A percentile compares a stretch with the other conserved stretches of the same genome.
phyloP scores from a whole-genome alignment of 345 rosid species.

The Heritiera fomes region DNA sequence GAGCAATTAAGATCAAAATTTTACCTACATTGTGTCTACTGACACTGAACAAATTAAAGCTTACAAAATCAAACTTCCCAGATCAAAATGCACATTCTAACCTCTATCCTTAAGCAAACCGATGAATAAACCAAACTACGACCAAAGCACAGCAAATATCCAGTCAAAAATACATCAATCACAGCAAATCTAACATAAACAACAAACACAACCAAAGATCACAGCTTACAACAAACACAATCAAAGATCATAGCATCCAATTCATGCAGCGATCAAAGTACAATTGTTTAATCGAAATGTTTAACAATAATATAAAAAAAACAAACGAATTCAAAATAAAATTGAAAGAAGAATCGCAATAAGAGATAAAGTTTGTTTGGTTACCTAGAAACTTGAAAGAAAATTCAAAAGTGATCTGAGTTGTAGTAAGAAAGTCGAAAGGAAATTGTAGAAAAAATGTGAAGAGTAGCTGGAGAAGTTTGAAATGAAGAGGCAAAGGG shows the following conservation, averaged over 20 bases:
- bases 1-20: constrained; percentile 8
- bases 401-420: no score
- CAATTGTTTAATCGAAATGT: neutral
- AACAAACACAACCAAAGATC: neutral
- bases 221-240: neutral
- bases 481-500: no score
- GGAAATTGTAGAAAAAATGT: no score
- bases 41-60: no score
- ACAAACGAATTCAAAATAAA: no score
- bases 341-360: no score
- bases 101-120: neutral
- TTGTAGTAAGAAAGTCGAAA: no score
- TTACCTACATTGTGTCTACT: neutral
- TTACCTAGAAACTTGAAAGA: no score
- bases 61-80: neutral
- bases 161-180: neutral
- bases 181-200: neutral
- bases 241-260: neutral
- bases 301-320: no score
- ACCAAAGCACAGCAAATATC: neutral
- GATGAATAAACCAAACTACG: neutral
- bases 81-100: constrained; percentile 3
- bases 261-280: neutral
- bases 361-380: no score
- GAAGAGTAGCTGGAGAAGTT: no score